Evolutionary conservation across 208 protist species (phyloP).

Genomic region (Strigomonas oncopelti): DNA sequence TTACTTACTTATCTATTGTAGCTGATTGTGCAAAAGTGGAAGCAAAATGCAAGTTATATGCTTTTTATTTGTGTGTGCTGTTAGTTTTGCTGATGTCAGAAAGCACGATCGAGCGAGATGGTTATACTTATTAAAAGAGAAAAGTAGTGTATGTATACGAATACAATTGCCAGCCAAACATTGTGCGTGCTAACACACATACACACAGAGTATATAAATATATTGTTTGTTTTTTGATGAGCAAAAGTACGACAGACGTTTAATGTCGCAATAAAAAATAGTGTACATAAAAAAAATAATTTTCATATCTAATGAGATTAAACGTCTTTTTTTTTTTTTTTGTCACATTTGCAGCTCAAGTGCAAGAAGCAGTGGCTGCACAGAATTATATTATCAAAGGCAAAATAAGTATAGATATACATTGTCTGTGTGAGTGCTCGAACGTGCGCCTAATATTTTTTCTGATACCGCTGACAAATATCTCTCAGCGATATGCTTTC

Average conservation of each 20-base stretch:
- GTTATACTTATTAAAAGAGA: no score
- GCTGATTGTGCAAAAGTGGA: background rate
- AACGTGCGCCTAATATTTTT: no score
- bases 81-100: background rate
- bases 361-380: no score
- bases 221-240: background rate
- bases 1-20: background rate
- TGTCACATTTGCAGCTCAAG: no score
- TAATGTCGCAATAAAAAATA: conserved; percentile 6
- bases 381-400: no score
- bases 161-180: no score
- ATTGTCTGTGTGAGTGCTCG: no score
- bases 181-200: no score
- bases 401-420: no score
- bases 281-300: background rate
- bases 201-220: background rate
- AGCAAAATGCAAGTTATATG: background rate
- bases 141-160: no score
- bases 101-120: background rate
- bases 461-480: background rate
- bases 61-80: no score
- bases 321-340: background rate
- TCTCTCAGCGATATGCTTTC: background rate
- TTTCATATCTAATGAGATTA: background rate
- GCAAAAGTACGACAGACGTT: background rate